Evolutionary conservation across 108 stramenopile genomes (phyloP).

Genomic region (Stephanodiscus minutulus): DNA sequence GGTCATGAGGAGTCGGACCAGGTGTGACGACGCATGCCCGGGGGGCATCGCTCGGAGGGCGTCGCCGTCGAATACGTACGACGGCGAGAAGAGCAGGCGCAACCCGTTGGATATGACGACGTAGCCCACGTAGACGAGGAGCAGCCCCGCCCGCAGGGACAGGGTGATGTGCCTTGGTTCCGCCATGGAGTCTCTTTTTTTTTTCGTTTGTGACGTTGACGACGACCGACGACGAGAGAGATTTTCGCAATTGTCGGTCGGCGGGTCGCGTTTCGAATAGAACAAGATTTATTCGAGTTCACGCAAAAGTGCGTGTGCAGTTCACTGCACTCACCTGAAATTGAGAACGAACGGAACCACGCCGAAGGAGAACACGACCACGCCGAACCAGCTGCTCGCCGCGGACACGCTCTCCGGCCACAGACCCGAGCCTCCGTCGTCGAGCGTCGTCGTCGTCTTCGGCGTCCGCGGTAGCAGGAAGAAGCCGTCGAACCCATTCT

Average conservation of each 20-base stretch:
- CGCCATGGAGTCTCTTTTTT: conserved; percentile 71
- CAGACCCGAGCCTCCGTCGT: conserved; percentile 13
- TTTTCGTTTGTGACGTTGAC: too few species aligned
- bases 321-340: conserved; percentile 17
- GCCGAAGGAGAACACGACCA: conserved; percentile 62
- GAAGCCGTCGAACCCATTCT: conserved; percentile 30
- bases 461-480: too few species aligned
- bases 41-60: conserved; percentile 67
- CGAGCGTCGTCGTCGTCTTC: too few species aligned
- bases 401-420: conserved; percentile 53
- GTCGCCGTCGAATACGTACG: conserved; percentile 64
- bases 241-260: too few species aligned
- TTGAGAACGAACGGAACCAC: conserved; percentile 59
- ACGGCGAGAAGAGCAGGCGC: conserved; percentile 52
- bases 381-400: conserved; percentile 76
- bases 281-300: too few species aligned
- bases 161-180: conserved; percentile 46
- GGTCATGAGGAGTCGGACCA: conserved; percentile 64
- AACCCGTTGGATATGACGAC: conserved; percentile 60
- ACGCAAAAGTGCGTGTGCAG: too few species aligned
- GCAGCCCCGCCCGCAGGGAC: conserved; percentile 52
- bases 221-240: too few species aligned
- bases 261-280: too few species aligned
- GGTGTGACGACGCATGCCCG: conserved; percentile 35
- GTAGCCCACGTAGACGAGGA: conserved; percentile 57